Percentiles rank a stretch among this genome's conserved stretches.
These are phyloP conservation scores for Fusarium sp. DNA, from an alignment of 2,329 filamentous ascomycete species.

Conservation along the genomic window DNA sequence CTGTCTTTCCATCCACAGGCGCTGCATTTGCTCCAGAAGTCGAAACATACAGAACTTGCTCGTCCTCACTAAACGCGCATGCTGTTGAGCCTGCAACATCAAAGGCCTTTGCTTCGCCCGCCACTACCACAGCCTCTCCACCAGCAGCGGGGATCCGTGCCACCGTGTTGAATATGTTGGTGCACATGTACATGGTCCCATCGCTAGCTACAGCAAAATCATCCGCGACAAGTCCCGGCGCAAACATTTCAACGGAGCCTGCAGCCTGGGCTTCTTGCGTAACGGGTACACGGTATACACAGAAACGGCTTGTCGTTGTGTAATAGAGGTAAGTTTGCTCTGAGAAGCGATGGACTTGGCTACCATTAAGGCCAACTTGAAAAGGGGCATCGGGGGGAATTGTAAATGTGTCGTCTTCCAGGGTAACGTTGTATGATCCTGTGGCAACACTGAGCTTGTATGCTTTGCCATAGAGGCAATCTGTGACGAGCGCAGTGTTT, in stretches of 20 bases:
- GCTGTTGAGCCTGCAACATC: constrained; percentile 27
- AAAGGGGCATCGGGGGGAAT: constrained; percentile 12
- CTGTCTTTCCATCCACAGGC: constrained; percentile 30
- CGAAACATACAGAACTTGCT: constrained; percentile 24
- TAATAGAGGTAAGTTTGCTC: constrained; percentile 27
- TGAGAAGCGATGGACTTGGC: constrained; percentile 27
- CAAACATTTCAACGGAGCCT: constrained; percentile 24
- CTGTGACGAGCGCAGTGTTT: constrained; percentile 25
- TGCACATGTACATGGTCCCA: constrained; percentile 30
- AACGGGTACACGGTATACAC: constrained; percentile 27
- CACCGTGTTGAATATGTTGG: constrained; percentile 33
- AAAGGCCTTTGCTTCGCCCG: constrained; percentile 8
- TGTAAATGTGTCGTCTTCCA: constrained; percentile 31
- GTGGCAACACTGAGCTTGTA: constrained; percentile 26
- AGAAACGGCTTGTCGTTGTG: constrained; percentile 27
- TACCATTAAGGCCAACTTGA: constrained; percentile 31
- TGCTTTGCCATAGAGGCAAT: constrained; percentile 31
- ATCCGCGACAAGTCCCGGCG: constrained; percentile 21
- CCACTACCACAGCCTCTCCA: constrained; percentile 1
- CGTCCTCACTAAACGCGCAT: constrained; percentile 16
- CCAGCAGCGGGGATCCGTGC: constrained; percentile 4
- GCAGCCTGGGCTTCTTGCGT: constrained; percentile 2
- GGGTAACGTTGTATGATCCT: constrained; percentile 13
- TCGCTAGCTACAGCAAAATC: constrained; percentile 31
- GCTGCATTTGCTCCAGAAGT: constrained; percentile 23